Evolutionary conservation across 148 eudicot genomes (phyloP), one percentile per base, ranked within the genome.

Genomic region (Rhododendron griersonianum): DNA sequence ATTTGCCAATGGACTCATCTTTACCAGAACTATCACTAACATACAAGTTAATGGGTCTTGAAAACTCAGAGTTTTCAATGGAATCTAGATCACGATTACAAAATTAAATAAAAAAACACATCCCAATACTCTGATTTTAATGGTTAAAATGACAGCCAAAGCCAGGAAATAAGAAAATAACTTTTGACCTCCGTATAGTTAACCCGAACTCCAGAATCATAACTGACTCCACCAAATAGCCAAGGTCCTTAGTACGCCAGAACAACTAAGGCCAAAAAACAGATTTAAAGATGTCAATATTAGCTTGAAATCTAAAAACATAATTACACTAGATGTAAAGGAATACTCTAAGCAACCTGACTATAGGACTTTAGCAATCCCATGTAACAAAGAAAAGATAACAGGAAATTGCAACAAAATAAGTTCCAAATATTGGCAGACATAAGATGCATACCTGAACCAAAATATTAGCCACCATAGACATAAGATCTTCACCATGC

Each of bases 401-500:
- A 81, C 69, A 81, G 30, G 48, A 77, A 28, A 71, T 7, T 35
- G 55, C 83, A 57, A 83, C 3, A 61, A 59, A 44, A 77, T 77
- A 77, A 19, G 28, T 77, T 77, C 48, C 80, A 44, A 19, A 76
- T 41, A 51, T 51, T 63, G 13, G 23, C 57, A 25, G 55, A 81
- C 16, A 19, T 9, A 77, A 80, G 33, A n/a, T 11, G 45, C 76
- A 86, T 88, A 96, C 99, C 98, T 94, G 98, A 88, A 94, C 96
- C 90, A 96, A 90, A 80, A 95, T 85, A 89, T 87, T 92, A 78
- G 94, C 93, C 80, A 93, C 92, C 94, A 93, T 87, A 59, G 93
- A 88, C 63, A 96, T 87, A 80, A 96, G 97, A 86, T 96, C 99
- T 93, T 96, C 99, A 59, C 99, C 99, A 86, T 92, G 90, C 98